Evolutionary conservation across 805 yeast species (phyloP).

Genomic region (Saturnispora mendoncae): DNA sequence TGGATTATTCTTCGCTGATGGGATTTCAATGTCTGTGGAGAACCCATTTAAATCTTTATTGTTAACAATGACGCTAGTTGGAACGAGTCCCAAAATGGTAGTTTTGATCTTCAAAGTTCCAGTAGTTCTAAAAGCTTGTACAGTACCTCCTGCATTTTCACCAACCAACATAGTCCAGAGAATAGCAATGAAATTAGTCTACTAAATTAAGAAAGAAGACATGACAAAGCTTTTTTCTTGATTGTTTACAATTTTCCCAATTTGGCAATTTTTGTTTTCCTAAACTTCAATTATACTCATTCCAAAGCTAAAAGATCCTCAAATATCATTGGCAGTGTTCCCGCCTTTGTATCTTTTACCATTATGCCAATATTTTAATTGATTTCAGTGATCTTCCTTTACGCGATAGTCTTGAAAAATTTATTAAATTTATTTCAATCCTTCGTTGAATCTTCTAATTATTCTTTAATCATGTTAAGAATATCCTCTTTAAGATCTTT

Average conservation of each 20-base stretch:
- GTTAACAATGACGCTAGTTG: not conserved
- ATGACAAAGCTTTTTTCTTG: too few species aligned
- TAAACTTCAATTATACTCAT: too few species aligned
- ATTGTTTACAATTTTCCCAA: slow-evolving; percentile 11
- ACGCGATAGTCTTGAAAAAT: not conserved
- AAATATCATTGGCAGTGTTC: not conserved
- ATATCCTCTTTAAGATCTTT: not conserved
- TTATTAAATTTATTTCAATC: too few species aligned
- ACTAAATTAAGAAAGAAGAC: too few species aligned
- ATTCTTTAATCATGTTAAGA: not conserved
- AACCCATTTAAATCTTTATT: not conserved
- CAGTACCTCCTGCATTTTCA: too few species aligned
- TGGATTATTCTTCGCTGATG: slow-evolving; percentile 17
- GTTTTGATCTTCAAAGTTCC: not conserved
- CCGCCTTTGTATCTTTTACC: too few species aligned
- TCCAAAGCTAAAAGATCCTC: too few species aligned
- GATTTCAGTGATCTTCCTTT: too few species aligned
- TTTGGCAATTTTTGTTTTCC: slow-evolving; percentile 8
- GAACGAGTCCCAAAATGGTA: not conserved
- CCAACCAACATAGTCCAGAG: not conserved
- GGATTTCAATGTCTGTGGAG: slow-evolving; percentile 4
- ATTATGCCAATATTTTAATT: too few species aligned
- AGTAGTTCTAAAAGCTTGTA: too few species aligned
- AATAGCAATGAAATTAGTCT: too few species aligned
- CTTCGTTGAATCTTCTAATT: too few species aligned